phyloP scores from a whole-genome alignment of 2,329 filamentous ascomycete genomes.

The Penicillium sp. region DNA sequence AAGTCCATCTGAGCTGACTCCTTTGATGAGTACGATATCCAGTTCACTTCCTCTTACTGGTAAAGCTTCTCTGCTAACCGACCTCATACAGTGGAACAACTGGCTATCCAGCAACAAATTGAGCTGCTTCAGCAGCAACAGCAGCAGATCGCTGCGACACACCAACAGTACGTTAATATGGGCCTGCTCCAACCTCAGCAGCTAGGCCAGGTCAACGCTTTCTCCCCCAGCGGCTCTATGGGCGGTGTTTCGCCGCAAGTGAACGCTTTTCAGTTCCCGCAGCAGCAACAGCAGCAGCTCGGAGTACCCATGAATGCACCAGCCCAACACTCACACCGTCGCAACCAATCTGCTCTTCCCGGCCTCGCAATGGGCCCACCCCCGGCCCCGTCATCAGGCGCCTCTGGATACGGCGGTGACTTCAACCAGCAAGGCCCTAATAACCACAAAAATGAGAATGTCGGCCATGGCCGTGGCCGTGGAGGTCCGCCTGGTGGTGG shows the following conservation, averaged over 20 bases:
- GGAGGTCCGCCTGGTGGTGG: conserved; percentile 68
- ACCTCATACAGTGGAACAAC: conserved; percentile 74
- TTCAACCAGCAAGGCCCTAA: conserved; percentile 65
- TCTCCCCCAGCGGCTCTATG: conserved; percentile 68
- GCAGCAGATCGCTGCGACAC: conserved; percentile 92
- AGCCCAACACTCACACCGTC: conserved; percentile 83
- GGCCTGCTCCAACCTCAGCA: conserved; percentile 88
- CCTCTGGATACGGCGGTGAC: conserved; percentile 75
- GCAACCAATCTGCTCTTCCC: conserved; percentile 95
- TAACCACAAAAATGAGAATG: conserved; percentile 70
- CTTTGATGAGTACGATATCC: conserved; percentile 83
- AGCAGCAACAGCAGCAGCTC: conserved; percentile 63
- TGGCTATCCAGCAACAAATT: conserved; percentile 96
- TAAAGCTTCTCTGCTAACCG: neutral
- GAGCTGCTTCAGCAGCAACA: conserved; percentile 96
- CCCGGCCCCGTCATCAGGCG: conserved; percentile 84
- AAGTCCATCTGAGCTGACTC: conserved; percentile 95
- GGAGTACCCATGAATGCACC: conserved; percentile 72
- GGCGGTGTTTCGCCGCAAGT: conserved; percentile 70
- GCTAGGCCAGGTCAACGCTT: conserved; percentile 67
- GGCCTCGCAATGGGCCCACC: conserved; percentile 89
- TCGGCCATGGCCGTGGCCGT: conserved; percentile 67
- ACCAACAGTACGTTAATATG: conserved; percentile 98
- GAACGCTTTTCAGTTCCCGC: conserved; percentile 85
- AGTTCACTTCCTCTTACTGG: neutral